These are phyloP conservation scores for Diplogelasinospora grovesii DNA, from an alignment of 495 filamentous ascomycete genomes.

Conservation along the genomic window DNA sequence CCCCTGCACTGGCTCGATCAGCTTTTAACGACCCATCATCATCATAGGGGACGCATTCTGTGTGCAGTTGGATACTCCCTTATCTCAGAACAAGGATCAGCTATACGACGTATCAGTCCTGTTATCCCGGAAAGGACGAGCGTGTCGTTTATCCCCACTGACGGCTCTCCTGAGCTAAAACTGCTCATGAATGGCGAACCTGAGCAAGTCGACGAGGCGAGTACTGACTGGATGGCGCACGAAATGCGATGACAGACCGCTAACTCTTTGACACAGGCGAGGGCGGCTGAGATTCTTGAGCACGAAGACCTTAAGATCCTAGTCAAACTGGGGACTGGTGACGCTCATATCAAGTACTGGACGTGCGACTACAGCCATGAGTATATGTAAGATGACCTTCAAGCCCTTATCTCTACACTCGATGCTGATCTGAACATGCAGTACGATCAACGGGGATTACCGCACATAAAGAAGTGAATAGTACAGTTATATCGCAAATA, in stretches of 20 bases:
- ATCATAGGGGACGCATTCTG: constrained; percentile 67
- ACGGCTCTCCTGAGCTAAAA: constrained; percentile 74
- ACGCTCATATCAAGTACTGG: constrained; percentile 78
- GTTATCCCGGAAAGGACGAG: constrained; percentile 79
- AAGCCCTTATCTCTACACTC: background rate
- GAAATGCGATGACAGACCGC: background rate
- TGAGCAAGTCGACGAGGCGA: constrained; percentile 76
- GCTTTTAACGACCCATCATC: constrained; percentile 7
- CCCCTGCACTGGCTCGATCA: background rate
- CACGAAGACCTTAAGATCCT: constrained; percentile 79
- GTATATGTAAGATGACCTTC: constrained; percentile 53
- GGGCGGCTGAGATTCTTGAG: constrained; percentile 80
- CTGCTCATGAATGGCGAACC: constrained; percentile 88
- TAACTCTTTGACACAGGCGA: constrained; percentile 27
- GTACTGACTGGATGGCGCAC: background rate
- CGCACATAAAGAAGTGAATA: constrained; percentile 52
- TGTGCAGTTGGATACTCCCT: constrained; percentile 91
- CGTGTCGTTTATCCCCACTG: constrained; percentile 83
- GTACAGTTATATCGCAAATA: background rate
- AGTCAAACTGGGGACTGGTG: constrained; percentile 63
- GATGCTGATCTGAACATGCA: constrained; percentile 8
- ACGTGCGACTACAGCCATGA: constrained; percentile 98
- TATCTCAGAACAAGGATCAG: constrained; percentile 52
- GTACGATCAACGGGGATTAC: constrained; percentile 90
- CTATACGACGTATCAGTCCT: constrained; percentile 46